phyloP scores from a whole-genome alignment of 1,139 yeast species.

The Blastobotrys elegans region DNA sequence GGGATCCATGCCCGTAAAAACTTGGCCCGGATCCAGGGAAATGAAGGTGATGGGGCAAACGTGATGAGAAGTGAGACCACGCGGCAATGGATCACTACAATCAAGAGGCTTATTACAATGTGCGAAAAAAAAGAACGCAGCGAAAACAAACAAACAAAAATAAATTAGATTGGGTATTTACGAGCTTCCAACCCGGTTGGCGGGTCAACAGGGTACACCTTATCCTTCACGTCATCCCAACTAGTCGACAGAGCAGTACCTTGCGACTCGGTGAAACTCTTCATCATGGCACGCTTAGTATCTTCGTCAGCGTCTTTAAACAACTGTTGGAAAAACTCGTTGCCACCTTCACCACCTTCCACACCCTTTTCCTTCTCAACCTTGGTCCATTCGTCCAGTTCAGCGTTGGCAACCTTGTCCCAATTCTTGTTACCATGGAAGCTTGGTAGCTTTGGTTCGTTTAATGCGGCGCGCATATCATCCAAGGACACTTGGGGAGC shows the following conservation, averaged over 20 bases:
- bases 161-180: conserved; percentile 28
- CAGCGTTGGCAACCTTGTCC: conserved; percentile 55
- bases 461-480: conserved; percentile 15
- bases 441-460: conserved; percentile 21
- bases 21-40: conserved; percentile 41
- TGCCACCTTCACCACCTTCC: conserved; percentile 41
- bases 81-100: conserved; percentile 68
- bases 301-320: conserved; percentile 84
- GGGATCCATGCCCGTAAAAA: conserved; percentile 77
- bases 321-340: conserved; percentile 68
- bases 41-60: conserved; percentile 45
- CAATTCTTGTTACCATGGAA: conserved; percentile 48
- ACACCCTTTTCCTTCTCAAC: conserved; percentile 31
- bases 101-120: conserved; percentile 65
- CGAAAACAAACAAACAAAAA: background rate
- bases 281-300: conserved; percentile 92
- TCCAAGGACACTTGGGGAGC: conserved; percentile 10
- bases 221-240: conserved; percentile 82
- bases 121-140: conserved; percentile 32
- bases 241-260: conserved; percentile 93
- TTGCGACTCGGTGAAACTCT: conserved; percentile 86
- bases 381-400: conserved; percentile 44
- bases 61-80: conserved; percentile 76
- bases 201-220: conserved; percentile 64
- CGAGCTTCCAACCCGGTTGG: conserved; percentile 55